These are phyloP conservation scores for Trametes hirsuta DNA, from an alignment of 1,284 basidiomycete species.

Conservation along the genomic window DNA sequence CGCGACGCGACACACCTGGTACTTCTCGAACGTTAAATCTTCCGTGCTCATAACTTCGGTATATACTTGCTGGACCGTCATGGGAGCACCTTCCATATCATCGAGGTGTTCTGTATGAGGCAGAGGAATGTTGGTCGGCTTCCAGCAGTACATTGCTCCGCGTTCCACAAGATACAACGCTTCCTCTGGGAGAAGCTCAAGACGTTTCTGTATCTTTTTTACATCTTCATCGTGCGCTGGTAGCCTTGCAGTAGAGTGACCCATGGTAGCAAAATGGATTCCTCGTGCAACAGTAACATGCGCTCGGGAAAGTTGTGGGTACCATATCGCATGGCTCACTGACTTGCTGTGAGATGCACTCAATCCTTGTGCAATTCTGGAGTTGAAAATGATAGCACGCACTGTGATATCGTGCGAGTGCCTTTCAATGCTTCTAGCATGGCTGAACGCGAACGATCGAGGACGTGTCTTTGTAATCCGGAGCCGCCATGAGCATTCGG, in stretches of 20 bases:
- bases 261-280: slow-evolving; percentile 78
- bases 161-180: slow-evolving; percentile 91
- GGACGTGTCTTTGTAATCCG: slow-evolving; percentile 77
- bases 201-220: slow-evolving; percentile 54
- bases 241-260: slow-evolving; percentile 65
- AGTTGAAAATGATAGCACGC: not conserved
- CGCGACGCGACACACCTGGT: slow-evolving; percentile 64
- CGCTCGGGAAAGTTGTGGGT: slow-evolving; percentile 63
- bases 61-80: slow-evolving; percentile 92
- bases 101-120: slow-evolving; percentile 39
- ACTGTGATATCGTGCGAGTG: slow-evolving; percentile 77
- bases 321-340: slow-evolving; percentile 76
- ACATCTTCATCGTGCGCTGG: slow-evolving; percentile 34
- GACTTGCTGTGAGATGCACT: slow-evolving; percentile 55
- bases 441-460: slow-evolving; percentile 73
- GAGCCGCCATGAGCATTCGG: slow-evolving; percentile 76
- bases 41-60: slow-evolving; percentile 82
- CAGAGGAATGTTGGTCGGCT: slow-evolving; percentile 37
- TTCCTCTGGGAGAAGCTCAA: slow-evolving; percentile 95
- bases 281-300: slow-evolving; percentile 75
- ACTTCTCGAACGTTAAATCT: slow-evolving; percentile 79
- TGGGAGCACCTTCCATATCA: slow-evolving; percentile 64
- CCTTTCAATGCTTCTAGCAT: slow-evolving; percentile 84
- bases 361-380: slow-evolving; percentile 2
- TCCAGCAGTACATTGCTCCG: slow-evolving; percentile 86